These are phyloP conservation scores for Ogataea pini DNA, from an alignment of 805 yeast species.

Conservation along the genomic window DNA sequence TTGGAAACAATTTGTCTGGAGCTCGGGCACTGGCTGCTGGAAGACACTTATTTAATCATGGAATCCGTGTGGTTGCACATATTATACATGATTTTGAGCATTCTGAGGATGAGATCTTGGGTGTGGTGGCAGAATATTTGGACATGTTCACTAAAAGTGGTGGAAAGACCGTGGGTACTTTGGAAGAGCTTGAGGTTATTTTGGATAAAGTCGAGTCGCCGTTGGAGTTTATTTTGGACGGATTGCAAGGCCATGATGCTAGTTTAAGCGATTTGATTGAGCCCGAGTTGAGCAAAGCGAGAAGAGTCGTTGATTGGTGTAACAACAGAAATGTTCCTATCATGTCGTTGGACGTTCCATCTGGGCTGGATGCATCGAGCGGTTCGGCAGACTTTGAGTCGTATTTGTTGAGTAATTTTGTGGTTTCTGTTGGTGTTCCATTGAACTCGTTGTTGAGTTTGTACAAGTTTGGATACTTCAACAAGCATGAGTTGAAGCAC, in stretches of 20 bases:
- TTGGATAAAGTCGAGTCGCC: slow-evolving; percentile 62
- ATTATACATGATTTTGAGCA: slow-evolving; percentile 38
- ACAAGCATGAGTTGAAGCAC: slow-evolving; percentile 52
- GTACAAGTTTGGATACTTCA: slow-evolving; percentile 53
- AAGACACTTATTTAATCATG: slow-evolving; percentile 73
- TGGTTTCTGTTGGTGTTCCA: slow-evolving; percentile 75
- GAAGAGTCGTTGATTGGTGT: slow-evolving; percentile 64
- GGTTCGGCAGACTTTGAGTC: slow-evolving; percentile 46
- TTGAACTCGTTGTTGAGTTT: slow-evolving; percentile 61
- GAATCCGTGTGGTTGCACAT: slow-evolving; percentile 64
- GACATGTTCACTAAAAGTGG: slow-evolving; percentile 60
- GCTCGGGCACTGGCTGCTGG: slow-evolving; percentile 76
- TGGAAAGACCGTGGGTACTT: slow-evolving; percentile 57
- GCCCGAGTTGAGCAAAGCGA: slow-evolving; percentile 42
- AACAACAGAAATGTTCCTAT: slow-evolving; percentile 49
- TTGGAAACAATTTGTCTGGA: slow-evolving; percentile 77
- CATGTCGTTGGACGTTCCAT: slow-evolving; percentile 76
- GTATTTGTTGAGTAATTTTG: slow-evolving; percentile 46
- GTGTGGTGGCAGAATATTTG: slow-evolving; percentile 47
- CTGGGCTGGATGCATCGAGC: slow-evolving; percentile 82
- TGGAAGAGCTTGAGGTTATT: slow-evolving; percentile 38
- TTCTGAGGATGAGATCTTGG: slow-evolving; percentile 39
- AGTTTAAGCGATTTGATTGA: slow-evolving; percentile 59
- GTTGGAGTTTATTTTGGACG: slow-evolving; percentile 78
- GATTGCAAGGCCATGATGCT: slow-evolving; percentile 79